Percentiles rank a stretch among this genome's conserved stretches.
Conservation (phyloP, 2,329 filamentous ascomycete species). For the Penicillium sp. region DNA sequence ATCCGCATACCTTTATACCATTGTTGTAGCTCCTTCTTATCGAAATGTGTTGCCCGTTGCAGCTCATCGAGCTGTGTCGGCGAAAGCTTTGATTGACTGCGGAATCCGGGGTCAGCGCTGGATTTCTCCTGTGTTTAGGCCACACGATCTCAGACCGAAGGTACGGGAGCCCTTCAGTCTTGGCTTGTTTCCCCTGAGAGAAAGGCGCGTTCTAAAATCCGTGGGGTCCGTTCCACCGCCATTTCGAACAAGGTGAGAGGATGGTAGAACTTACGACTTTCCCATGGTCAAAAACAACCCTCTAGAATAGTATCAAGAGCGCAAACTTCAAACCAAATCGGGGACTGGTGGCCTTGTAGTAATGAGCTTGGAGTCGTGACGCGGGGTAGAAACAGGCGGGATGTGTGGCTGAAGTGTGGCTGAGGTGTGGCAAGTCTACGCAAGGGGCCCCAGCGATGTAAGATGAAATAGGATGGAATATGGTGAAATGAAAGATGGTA, state of each 20-base stretch:
- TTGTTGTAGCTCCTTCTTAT: conserved; percentile 99
- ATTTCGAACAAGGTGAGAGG: not conserved
- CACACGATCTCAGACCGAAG: not conserved
- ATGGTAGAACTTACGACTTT: conserved; percentile 35
- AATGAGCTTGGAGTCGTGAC: conserved; percentile 11
- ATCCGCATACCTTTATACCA: conserved; percentile 89
- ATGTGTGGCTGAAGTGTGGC: conserved; percentile 22
- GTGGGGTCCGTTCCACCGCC: not conserved
- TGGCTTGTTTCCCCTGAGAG: not conserved
- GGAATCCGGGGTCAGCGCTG: not conserved
- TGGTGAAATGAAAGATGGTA: not conserved
- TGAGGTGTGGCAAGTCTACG: conserved; percentile 1
- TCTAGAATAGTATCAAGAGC: conserved; percentile 2
- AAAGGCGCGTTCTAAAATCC: not conserved
- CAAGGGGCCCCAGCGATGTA: not conserved
- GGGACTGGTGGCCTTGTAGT: conserved; percentile 5
- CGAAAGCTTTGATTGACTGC: conserved; percentile 95
- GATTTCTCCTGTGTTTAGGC: not conserved
- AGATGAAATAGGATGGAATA: not conserved
- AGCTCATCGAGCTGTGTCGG: conserved; percentile 93
- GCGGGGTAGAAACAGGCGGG: conserved; percentile 21
- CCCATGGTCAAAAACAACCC: conserved; percentile 31
- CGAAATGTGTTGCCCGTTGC: conserved; percentile 95
- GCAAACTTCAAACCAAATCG: conserved; percentile 5
- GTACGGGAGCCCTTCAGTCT: not conserved